Evolutionary conservation across 768 basidiomycete genomes (phyloP), one percentile per base, ranked within the genome.

Genomic region (Mycena epipterygia): DNA sequence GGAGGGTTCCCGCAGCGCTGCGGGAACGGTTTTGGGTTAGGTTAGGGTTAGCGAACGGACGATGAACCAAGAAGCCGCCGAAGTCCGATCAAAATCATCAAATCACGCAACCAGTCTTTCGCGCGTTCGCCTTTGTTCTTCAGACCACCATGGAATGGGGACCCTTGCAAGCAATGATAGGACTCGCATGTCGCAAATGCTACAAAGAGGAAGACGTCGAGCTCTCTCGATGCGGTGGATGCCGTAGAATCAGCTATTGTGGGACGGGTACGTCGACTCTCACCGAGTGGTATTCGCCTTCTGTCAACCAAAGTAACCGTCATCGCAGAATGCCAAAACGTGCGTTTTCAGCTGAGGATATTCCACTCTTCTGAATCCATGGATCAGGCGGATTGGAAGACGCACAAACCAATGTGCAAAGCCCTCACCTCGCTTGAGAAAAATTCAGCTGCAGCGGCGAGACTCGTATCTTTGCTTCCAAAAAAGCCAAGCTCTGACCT

Each of bases 401-500:
- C 12, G n/a, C 65, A 60, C 59, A 68, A 61, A 55, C 12, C n/a
- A 29, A 60, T 68, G 59, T 68, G 58, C n/a, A 68, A 68, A 33
- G 59, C 51, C 23, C 57, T 68, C 30, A 61, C 33, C 59, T 42
- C 49, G 42, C 48, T 68, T 59, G 67, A 68, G 51, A 53, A 60
- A 44, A 68, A 55, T 61, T 17, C 37, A 29, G 11, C 33, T 5
- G 65, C 57, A 5, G 65, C 56, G 19, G 25, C 17, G 48, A 52
- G 16, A 59, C 65, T 67, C n/a, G 46, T 67, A 17, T 67, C 57
- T 30, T 59, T 59, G 19, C 57, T 59, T 58, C 65, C 65, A 19
- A 67, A 58, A 23, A 39, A 67, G 65, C 65, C 56, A 41, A 67
- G 9, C 37, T 37, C 64, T 35, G 44, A 65, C 32, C 25, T 66